Percentiles rank a stretch among this genome's conserved stretches.
phyloP scores from a whole-genome alignment of 768 basidiomycete genomes.

The Pisolithus sp. region DNA sequence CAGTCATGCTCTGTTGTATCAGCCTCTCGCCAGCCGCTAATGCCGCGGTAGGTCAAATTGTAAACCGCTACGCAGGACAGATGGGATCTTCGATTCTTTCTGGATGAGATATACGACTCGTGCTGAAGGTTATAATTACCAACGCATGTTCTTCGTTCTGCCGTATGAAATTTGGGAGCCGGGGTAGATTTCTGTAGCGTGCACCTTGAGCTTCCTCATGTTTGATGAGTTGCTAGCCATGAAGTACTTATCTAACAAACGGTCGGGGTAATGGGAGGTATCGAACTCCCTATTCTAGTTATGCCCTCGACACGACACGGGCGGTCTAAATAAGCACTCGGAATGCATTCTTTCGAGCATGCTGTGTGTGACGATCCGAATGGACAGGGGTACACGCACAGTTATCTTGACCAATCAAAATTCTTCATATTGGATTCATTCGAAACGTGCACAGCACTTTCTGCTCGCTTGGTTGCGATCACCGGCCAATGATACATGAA shows the following conservation, averaged over 20 bases:
- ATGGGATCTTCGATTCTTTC: not conserved
- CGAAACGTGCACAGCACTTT: not conserved
- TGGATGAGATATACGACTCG: not conserved
- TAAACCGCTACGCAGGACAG: not conserved
- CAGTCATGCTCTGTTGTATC: not conserved
- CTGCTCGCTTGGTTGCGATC: conserved; percentile 5
- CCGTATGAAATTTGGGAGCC: not conserved
- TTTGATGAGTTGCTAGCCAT: not conserved
- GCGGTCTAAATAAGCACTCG: too few species aligned
- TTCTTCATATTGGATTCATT: not conserved
- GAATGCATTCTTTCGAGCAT: too few species aligned
- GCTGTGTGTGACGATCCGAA: not conserved
- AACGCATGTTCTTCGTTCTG: not conserved
- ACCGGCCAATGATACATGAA: not conserved
- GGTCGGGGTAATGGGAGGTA: not conserved
- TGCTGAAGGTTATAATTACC: not conserved
- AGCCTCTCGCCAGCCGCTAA: not conserved
- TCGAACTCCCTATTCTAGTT: not conserved
- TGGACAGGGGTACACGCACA: not conserved
- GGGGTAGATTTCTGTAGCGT: not conserved
- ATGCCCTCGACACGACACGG: not conserved
- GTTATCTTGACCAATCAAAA: not conserved
- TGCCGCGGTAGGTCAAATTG: not conserved
- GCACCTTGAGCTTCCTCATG: not conserved
- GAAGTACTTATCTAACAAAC: not conserved